Conservation (phyloP, 2,329 filamentous ascomycete species). For the Fusarium xylarioides region DNA sequence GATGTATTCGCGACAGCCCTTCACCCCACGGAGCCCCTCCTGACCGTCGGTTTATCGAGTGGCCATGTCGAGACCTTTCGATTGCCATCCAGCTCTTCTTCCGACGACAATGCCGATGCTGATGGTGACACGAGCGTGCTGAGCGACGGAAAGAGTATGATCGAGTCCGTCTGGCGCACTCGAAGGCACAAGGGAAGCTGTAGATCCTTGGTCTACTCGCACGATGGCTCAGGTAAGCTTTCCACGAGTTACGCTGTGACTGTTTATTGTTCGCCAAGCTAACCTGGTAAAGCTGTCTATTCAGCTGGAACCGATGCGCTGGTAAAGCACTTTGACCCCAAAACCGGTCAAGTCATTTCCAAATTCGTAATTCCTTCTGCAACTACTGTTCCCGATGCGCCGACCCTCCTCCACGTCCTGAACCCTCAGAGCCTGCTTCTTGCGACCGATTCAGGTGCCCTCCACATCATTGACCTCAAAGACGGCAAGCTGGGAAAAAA, state of each 20-base stretch:
- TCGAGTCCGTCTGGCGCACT: slow-evolving; percentile 88
- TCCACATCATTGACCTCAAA: slow-evolving; percentile 89
- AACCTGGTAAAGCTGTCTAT: slow-evolving; percentile 61
- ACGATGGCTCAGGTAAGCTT: slow-evolving; percentile 74
- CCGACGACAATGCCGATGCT: slow-evolving; percentile 60
- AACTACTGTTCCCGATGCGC: slow-evolving; percentile 70
- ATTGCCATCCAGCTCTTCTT: slow-evolving; percentile 65
- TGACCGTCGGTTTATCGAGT: slow-evolving; percentile 84
- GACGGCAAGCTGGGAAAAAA: slow-evolving; percentile 65
- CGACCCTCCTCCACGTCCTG: slow-evolving; percentile 82
- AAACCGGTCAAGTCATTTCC: slow-evolving; percentile 74
- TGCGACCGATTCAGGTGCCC: slow-evolving; percentile 86
- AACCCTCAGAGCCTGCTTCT: slow-evolving; percentile 89
- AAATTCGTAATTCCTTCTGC: slow-evolving; percentile 80
- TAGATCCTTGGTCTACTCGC: slow-evolving; percentile 78
- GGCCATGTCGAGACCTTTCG: slow-evolving; percentile 89
- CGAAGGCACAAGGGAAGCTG: slow-evolving; percentile 94
- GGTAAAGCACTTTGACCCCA: slow-evolving; percentile 66
- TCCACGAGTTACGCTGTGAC: no score
- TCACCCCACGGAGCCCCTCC: slow-evolving; percentile 83
- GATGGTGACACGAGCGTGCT: slow-evolving; percentile 60
- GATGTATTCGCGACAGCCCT: slow-evolving; percentile 91
- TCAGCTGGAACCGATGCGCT: slow-evolving; percentile 70
- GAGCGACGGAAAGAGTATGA: slow-evolving; percentile 73
- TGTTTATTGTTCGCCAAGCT: background rate